phyloP scores from a whole-genome alignment of 768 basidiomycete genomes.

The Termitomyces sp. region DNA sequence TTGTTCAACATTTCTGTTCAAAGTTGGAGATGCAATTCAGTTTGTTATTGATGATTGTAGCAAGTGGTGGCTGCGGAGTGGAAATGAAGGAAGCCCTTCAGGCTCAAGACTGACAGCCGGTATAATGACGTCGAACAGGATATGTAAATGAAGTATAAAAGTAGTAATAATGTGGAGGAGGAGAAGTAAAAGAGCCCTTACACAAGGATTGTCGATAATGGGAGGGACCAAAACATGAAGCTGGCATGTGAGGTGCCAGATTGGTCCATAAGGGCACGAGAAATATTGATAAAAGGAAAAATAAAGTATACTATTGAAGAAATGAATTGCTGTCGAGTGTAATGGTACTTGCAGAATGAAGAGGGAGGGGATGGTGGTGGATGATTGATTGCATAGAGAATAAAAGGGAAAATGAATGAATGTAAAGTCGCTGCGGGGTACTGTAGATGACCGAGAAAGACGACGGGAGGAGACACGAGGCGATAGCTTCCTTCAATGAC shows the following conservation, averaged over 20 bases:
- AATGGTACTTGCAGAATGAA: conserved; percentile 38
- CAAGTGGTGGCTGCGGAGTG: conserved; percentile 15
- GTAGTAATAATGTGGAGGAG: conserved; percentile 39
- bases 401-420: conserved; percentile 37
- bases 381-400: conserved; percentile 57
- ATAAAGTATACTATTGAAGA: conserved; percentile 76
- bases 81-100: conserved; percentile 22
- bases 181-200: conserved; percentile 25
- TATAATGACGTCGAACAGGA: conserved; percentile 21
- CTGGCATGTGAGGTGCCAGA: conserved; percentile 30
- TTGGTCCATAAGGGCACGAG: conserved; percentile 35
- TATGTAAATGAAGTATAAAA: conserved; percentile 31
- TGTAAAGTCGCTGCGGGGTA: conserved; percentile 37
- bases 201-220: conserved; percentile 14
- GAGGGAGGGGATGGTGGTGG: conserved; percentile 47
- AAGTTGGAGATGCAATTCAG: conserved; percentile 15
- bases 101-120: conserved; percentile 23
- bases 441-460: conserved; percentile 42
- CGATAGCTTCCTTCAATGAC: conserved; percentile 23
- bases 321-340: conserved; percentile 51
- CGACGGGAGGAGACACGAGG: conserved; percentile 28
- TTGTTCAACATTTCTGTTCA: neutral
- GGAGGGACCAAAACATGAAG: conserved; percentile 32
- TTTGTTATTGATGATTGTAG: conserved; percentile 23
- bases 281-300: conserved; percentile 70